Base-by-base conservation (phyloP, 768 basidiomycete species). In the Brasilioporus rufonigricans region DNA sequence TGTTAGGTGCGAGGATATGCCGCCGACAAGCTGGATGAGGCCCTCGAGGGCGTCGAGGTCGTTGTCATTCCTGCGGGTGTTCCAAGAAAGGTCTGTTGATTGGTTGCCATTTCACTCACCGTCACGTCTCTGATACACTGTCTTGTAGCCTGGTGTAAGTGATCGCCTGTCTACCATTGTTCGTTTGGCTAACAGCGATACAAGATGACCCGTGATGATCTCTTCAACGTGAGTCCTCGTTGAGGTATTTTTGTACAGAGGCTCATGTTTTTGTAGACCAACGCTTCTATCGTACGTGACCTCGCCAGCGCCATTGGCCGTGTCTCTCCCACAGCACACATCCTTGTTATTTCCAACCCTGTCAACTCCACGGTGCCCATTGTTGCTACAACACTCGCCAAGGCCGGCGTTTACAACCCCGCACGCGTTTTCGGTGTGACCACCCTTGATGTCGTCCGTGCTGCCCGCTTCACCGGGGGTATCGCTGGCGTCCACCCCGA, bases 51-150 rank as follows among this genome's bases (percentile, higher is more conserved):
- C 59, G 89, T 83, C 55, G 80, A 98, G 74, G 90, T 98, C 59
- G 87, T 98, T 61, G 90, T 98, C 60, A 97, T 98, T 70, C 97
- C 97, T 55, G 97, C 97, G 75, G 97, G 97, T 83, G 96, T 99
- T 58, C 97, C 97, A 61, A 82, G 97, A 72, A 99, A 99, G 85
- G 93, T 94, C 68, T 65, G 74, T 64, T n/a, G n/a, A n/a, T 24
- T 31, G 29, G 12, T 47, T 19, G 43, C 19, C 48, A 24, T 32
- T 23, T 35, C 44, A 43, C 36, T 44, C 46, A 14, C 21, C 1
- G 6, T 31, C 53, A 33, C 38, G 1, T 52, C 62, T 65, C 65
- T 78, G 46, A 65, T 63, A 60, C 50, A 60, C 64, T 39, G 56
- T 66, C 63, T 56, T 62, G 33, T 66, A 92, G 90, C 91, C 90